These are phyloP conservation scores for Herpetomonas samuelpessoai DNA, from an alignment of 208 protist genomes.

Conservation along the genomic window DNA sequence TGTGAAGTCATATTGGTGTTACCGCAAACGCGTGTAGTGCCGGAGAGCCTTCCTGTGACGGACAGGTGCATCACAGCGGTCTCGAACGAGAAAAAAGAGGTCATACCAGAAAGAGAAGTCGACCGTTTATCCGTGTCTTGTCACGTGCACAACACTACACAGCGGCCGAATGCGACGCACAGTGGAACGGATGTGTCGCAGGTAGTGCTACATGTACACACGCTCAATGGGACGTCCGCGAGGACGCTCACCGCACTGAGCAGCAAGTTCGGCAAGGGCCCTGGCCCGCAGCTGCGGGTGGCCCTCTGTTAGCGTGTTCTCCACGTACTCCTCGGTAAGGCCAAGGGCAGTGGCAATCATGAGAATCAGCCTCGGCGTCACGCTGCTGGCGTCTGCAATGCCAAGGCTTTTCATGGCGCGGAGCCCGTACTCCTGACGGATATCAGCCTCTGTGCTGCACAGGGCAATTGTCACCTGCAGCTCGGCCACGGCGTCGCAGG, in stretches of 20 bases:
- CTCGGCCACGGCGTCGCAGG: constrained; percentile 30
- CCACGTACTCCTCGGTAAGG: constrained; percentile 54
- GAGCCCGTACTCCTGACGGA: constrained; percentile 34
- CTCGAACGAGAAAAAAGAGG: too few species aligned
- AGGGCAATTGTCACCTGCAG: constrained; percentile 39
- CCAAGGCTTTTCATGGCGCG: constrained; percentile 48
- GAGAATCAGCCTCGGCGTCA: constrained; percentile 27
- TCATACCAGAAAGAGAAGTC: too few species aligned
- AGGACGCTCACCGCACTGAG: background rate
- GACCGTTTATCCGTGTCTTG: too few species aligned
- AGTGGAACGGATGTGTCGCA: background rate
- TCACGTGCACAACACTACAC: too few species aligned
- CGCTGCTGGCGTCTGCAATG: constrained; percentile 19
- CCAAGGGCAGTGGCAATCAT: constrained; percentile 28
- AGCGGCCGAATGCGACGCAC: too few species aligned
- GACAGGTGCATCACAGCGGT: too few species aligned
- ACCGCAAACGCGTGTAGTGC: too few species aligned
- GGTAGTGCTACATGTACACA: background rate
- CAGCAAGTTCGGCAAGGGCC: constrained; percentile 18
- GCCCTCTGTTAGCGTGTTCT: constrained; percentile 40
- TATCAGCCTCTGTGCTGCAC: background rate
- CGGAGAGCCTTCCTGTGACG: too few species aligned
- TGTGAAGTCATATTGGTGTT: too few species aligned
- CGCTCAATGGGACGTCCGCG: background rate
- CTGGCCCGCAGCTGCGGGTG: constrained; percentile 40